Conservation (phyloP, 2,329 filamentous ascomycete species). For the Sclerotinia spermophila region DNA sequence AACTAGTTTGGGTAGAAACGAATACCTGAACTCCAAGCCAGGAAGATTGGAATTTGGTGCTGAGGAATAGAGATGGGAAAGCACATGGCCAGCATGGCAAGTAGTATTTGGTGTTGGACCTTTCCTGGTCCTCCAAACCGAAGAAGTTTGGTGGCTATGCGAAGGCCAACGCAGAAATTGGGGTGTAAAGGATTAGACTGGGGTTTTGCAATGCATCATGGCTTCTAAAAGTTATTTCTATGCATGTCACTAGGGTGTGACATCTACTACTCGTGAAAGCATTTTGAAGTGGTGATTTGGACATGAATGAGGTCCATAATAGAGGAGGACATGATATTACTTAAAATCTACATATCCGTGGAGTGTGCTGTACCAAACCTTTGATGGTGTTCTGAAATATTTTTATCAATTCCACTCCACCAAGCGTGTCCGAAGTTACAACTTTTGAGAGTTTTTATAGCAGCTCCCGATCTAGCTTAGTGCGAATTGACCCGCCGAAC, state of each 20-base stretch:
- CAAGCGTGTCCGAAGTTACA: neutral
- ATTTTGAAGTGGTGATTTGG: neutral
- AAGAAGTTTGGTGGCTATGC: slow-evolving; percentile 20
- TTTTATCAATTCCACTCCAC: neutral
- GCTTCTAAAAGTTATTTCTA: slow-evolving; percentile 14
- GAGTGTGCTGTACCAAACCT: neutral
- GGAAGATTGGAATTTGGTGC: slow-evolving; percentile 55
- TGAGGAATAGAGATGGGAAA: slow-evolving; percentile 37
- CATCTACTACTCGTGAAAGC: neutral
- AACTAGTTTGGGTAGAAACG: slow-evolving; percentile 53
- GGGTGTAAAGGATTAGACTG: slow-evolving; percentile 35
- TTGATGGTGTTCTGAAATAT: neutral
- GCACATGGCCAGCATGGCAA: slow-evolving; percentile 24
- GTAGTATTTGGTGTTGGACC: slow-evolving; percentile 30
- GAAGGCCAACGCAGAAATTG: slow-evolving; percentile 21
- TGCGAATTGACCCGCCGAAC: slow-evolving; percentile 19
- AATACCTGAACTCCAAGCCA: slow-evolving; percentile 77
- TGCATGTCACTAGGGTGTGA: neutral
- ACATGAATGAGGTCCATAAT: neutral
- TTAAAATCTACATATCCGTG: neutral
- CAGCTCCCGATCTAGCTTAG: slow-evolving; percentile 23
- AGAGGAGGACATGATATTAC: neutral
- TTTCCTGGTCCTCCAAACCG: slow-evolving; percentile 25
- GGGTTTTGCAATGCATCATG: slow-evolving; percentile 27
- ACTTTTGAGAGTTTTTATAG: slow-evolving; percentile 9